These are phyloP conservation scores for Pichia cactophila DNA, from an alignment of 1,139 yeast genomes.

Conservation along the genomic window DNA sequence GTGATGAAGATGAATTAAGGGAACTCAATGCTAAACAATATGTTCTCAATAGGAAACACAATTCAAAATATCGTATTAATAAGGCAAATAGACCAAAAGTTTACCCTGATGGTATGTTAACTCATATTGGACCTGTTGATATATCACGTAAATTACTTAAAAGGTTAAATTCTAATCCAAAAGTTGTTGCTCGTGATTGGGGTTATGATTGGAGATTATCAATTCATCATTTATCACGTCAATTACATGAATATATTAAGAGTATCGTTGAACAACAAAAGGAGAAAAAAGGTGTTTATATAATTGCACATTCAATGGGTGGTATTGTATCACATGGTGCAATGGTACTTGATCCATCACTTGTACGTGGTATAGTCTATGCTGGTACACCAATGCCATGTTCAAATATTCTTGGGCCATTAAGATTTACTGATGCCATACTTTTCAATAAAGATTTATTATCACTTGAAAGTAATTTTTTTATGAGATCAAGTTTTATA, in stretches of 20 bases:
- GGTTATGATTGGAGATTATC: conserved; percentile 92
- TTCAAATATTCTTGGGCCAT: conserved; percentile 78
- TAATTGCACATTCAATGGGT: conserved; percentile 92
- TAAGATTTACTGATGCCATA: conserved; percentile 75
- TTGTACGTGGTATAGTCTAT: conserved; percentile 67
- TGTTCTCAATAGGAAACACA: conserved; percentile 1
- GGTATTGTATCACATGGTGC: conserved; percentile 80
- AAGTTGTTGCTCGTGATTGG: conserved; percentile 59
- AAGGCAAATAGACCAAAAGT: conserved; percentile 33
- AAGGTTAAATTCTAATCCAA: conserved; percentile 48
- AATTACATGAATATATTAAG: conserved; percentile 42
- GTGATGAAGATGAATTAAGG: conserved; percentile 46
- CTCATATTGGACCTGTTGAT: conserved; percentile 85
- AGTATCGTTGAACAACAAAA: conserved; percentile 28
- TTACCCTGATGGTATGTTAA: conserved; percentile 69
- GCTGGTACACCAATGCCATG: conserved; percentile 84
- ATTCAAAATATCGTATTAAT: conserved; percentile 24
- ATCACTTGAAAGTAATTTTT: conserved; percentile 75
- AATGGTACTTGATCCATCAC: conserved; percentile 55
- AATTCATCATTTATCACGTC: conserved; percentile 44
- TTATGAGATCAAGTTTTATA: conserved; percentile 78
- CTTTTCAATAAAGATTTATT: conserved; percentile 65
- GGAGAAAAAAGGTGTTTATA: conserved; percentile 43
- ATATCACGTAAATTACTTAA: conserved; percentile 56
- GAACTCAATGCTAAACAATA: conserved; percentile 21